phyloP scores from a whole-genome alignment of 2,329 filamentous ascomycete genomes.

The Penicillium janthinellum region DNA sequence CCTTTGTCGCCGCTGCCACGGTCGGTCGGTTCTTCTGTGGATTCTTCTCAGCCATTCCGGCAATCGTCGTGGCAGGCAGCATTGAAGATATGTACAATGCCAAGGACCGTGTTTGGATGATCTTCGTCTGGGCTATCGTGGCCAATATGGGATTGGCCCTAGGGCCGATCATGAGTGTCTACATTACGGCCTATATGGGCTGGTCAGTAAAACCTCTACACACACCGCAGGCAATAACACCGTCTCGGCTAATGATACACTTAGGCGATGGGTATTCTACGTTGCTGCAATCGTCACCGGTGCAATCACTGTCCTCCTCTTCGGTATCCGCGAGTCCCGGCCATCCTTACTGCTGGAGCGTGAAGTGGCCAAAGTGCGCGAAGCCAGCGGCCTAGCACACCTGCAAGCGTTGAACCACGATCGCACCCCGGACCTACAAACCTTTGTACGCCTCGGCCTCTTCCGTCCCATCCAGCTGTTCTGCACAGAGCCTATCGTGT shows the following conservation, averaged over 20 bases:
- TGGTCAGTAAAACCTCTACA: conserved; percentile 35
- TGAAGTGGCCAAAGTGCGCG: conserved; percentile 32
- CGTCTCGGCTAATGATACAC: background rate
- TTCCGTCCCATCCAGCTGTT: conserved; percentile 46
- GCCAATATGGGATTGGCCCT: conserved; percentile 46
- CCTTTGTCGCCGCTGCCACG: conserved; percentile 35
- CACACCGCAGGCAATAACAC: background rate
- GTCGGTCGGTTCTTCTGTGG: conserved; percentile 47
- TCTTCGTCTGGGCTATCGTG: conserved; percentile 46
- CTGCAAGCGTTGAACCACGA: conserved; percentile 42
- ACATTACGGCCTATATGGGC: conserved; percentile 35
- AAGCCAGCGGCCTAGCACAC: conserved; percentile 25
- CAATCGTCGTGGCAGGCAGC: conserved; percentile 49
- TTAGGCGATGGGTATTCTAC: conserved; percentile 50
- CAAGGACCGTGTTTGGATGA: conserved; percentile 47
- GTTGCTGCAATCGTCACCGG: conserved; percentile 42
- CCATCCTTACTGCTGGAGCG: conserved; percentile 44
- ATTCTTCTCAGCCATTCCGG: conserved; percentile 49
- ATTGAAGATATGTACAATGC: conserved; percentile 54
- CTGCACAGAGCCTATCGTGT: conserved; percentile 50
- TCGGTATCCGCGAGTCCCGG: conserved; percentile 46
- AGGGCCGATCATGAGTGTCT: conserved; percentile 48
- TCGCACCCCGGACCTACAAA: conserved; percentile 36
- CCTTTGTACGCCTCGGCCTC: conserved; percentile 41
- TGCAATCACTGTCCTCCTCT: conserved; percentile 34